Evolutionary conservation across 495 filamentous ascomycete species (phyloP), one percentile per base, ranked within the genome.

Genomic region (Chaetomium fimeti): DNA sequence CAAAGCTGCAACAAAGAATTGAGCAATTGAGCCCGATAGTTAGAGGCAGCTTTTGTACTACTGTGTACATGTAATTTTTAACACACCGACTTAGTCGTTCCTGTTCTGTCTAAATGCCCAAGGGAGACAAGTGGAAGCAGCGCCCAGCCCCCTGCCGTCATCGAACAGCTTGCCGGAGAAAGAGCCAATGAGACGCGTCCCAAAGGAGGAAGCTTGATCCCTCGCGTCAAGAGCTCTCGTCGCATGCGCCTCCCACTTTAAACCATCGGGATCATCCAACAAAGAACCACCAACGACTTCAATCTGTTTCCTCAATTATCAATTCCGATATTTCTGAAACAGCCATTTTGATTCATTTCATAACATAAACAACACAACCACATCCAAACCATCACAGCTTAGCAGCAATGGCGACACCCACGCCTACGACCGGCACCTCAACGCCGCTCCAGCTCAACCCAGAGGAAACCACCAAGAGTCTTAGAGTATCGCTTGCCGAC

Each of bases 401-500:
- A 43, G 59, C 58, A 22, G 28, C 49, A 62, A 72, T 72, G 73
- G 66, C 66, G 20, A 71, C 74, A 9, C 66, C 71, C 25, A 54
- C 61, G 3, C 61, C 69, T 24, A 57, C 45, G 58, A 69, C 68
- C n/a, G 74, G 74, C 65, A 71, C 70, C 15, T 68, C 71, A 66
- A 76, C 73, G 60, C 74, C 74, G 25, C 5, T 72, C 55, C 70
- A 75, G 64, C 73, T 76, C 55, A 64, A 68, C 66, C 73, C 76
- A 6, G 79, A 82, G 66, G 76, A 81, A 66, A 72, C 73, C 58
- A 66, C 65, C 55, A 71, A 72, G 56, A 79, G 77, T 60, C 71
- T 82, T 42, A 83, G 82, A 69, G 81, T 85, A 38, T 79, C 81
- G n/a, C 80, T 85, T 40, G 83, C 83, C 68, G 83, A 85, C 67